A percentile compares a stretch with the other conserved stretches of the same genome.
These are phyloP conservation scores for Postia placenta DNA, from an alignment of 768 basidiomycete species.

Conservation along the genomic window DNA sequence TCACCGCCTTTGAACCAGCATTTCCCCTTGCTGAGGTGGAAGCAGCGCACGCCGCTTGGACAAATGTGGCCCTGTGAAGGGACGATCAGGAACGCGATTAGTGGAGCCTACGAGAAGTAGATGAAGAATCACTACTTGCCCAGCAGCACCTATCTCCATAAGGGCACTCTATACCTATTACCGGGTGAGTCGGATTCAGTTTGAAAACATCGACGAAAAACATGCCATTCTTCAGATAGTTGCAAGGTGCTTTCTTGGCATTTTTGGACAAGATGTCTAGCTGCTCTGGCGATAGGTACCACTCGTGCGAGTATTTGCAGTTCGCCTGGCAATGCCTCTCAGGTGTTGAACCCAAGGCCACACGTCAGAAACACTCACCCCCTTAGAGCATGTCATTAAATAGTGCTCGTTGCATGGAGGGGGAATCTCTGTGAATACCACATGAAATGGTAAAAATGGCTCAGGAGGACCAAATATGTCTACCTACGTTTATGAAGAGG, in stretches of 20 bases:
- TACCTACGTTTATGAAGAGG: constrained; percentile 72
- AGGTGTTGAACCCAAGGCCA: not conserved
- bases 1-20: constrained; percentile 82
- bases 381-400: constrained; percentile 78
- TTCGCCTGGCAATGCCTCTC: constrained; percentile 21
- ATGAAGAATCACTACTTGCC: constrained; percentile 20
- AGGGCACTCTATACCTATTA: constrained; percentile 63
- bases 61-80: constrained; percentile 56
- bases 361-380: constrained; percentile 25
- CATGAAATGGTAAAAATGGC: no score
- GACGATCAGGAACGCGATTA: not conserved
- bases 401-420: constrained; percentile 86
- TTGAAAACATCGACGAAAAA: not conserved
- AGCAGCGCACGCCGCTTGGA: constrained; percentile 53
- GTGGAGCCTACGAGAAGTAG: not conserved
- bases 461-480: not conserved
- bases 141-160: constrained; percentile 73
- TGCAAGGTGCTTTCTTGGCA: constrained; percentile 84
- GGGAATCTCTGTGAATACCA: constrained; percentile 55
- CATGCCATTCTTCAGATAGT: constrained; percentile 73
- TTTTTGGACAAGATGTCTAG: constrained; percentile 63
- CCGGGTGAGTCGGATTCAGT: not conserved
- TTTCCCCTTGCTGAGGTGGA: constrained; percentile 70
- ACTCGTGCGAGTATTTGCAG: constrained; percentile 85
- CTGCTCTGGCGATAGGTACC: constrained; percentile 65